Evolutionary conservation across 2,329 filamentous ascomycete species (phyloP), one percentile per base, ranked within the genome.

Genomic region (Epichloe sylvatica): DNA sequence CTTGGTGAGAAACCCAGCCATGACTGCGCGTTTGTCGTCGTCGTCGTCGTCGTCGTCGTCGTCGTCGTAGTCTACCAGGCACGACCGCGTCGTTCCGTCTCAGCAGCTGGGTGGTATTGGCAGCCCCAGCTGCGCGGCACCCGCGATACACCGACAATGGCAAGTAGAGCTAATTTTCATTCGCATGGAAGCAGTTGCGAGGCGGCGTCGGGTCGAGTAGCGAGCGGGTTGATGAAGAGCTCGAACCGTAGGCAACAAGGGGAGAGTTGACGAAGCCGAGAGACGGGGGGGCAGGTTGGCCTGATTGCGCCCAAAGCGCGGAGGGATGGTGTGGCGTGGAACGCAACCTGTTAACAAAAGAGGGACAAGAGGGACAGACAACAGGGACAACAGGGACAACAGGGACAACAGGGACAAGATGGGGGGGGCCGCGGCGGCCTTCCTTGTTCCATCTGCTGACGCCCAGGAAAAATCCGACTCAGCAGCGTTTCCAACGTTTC

Each of bases 1-100:
- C 63, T 77, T 81, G 57, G 70, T 77, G 54, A 81, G 73, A 57
- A 81, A 75, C 54, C 74, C 70, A 54, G 76, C 69, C 76, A 81
- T 81, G 55, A 51, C 59, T 54, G 57, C 52, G 54, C 15, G 9
- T 33, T 5, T 33, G 43, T 19, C 30, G 30, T 19, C 19, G 19
- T 19, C 19, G 19, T 19, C 19, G 19, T 19, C 19, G 19, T 19
- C 19, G 19, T 19, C 19, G 19, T 19, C 19, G 2, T 23, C 12
- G 34, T 49, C 23, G 41, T 17, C 17, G 17, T 37, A 6, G 34
- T n/a, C 43, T 17, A 33, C 45, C 50, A 47, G 51, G 43, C 23
- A 39, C 19, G 40, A 38, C 17, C 13, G 19, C 39, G 50, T 46
- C 38, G 39, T 42, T 42, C 43, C 41, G 41, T 38, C 21, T 36